phyloP scores from a whole-genome alignment of 805 yeast genomes.

The Schwanniomyces pseudopolymorphus region DNA sequence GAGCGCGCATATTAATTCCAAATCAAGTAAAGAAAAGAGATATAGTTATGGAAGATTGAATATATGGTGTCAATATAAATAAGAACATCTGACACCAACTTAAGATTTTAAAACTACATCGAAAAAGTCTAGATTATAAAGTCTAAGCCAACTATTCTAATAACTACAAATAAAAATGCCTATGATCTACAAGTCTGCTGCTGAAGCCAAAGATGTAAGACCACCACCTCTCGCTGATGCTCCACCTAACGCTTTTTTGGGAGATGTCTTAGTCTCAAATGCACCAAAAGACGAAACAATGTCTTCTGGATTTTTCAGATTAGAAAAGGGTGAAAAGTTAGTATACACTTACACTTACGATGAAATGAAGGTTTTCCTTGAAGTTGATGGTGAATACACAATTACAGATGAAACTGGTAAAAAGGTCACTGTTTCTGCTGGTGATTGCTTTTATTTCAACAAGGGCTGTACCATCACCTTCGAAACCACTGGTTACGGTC shows the following conservation, averaged over 20 bases:
- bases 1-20: not conserved
- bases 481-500: slow-evolving; percentile 63
- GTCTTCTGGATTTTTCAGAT: slow-evolving; percentile 67
- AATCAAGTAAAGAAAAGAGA: not conserved
- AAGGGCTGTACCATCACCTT: slow-evolving; percentile 65
- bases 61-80: not conserved
- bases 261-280: slow-evolving; percentile 62
- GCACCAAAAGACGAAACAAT: slow-evolving; percentile 61
- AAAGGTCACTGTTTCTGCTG: slow-evolving; percentile 56
- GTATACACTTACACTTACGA: slow-evolving; percentile 65
- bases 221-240: slow-evolving; percentile 64
- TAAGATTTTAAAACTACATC: too few relatives aligned
- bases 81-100: too few relatives aligned
- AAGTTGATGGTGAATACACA: slow-evolving; percentile 64
- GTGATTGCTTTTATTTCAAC: slow-evolving; percentile 66
- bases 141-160: not conserved
- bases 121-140: not conserved
- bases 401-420: slow-evolving; percentile 65
- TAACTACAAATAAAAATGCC: slow-evolving; percentile 39
- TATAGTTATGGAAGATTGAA: not conserved
- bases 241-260: slow-evolving; percentile 68
- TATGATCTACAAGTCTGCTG: slow-evolving; percentile 52
- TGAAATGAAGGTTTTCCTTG: slow-evolving; percentile 68
- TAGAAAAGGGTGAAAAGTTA: slow-evolving; percentile 65
- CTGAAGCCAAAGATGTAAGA: slow-evolving; percentile 51